These are phyloP conservation scores for Chlamydomonas schloesseri DNA, from an alignment of 139 green algal species.

Conservation along the genomic window DNA sequence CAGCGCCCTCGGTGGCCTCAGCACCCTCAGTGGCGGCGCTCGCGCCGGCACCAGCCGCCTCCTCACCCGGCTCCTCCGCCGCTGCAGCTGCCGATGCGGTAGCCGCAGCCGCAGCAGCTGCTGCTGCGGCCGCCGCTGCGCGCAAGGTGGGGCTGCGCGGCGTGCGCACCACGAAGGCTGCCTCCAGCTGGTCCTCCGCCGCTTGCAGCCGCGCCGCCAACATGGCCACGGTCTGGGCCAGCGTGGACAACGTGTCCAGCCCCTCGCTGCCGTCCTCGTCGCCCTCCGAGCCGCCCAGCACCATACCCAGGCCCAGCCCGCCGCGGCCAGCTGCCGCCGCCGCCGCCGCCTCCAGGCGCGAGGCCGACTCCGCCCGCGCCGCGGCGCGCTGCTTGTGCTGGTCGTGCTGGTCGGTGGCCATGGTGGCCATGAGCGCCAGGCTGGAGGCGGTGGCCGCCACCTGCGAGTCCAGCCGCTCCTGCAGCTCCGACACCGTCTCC, in stretches of 20 bases:
- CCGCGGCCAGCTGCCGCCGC: too few relatives aligned
- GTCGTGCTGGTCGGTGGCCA: slow-evolving; percentile 17
- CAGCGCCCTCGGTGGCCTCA: too few relatives aligned
- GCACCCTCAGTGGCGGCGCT: neutral
- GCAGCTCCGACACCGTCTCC: slow-evolving; percentile 8
- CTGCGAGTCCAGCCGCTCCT: slow-evolving; percentile 22
- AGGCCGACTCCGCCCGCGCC: too few relatives aligned
- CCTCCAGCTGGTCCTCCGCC: slow-evolving; percentile 9
- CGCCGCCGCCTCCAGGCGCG: too few relatives aligned
- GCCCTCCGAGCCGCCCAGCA: neutral
- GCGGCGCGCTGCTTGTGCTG: too few relatives aligned
- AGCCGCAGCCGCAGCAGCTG: neutral
- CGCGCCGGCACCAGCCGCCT: neutral
- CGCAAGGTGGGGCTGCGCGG: neutral
- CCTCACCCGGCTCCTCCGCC: neutral
- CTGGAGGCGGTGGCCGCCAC: slow-evolving; percentile 10
- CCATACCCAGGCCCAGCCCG: too few relatives aligned
- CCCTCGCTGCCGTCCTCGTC: neutral
- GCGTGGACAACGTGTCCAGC: neutral
- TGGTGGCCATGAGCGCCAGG: neutral
- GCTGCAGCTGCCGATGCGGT: neutral
- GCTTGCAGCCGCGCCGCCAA: neutral
- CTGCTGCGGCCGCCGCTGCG: neutral
- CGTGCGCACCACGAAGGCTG: slow-evolving; percentile 14
- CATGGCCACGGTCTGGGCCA: neutral